phyloP scores from a whole-genome alignment of 257 asterid species.

The Solanum commersonii region DNA sequence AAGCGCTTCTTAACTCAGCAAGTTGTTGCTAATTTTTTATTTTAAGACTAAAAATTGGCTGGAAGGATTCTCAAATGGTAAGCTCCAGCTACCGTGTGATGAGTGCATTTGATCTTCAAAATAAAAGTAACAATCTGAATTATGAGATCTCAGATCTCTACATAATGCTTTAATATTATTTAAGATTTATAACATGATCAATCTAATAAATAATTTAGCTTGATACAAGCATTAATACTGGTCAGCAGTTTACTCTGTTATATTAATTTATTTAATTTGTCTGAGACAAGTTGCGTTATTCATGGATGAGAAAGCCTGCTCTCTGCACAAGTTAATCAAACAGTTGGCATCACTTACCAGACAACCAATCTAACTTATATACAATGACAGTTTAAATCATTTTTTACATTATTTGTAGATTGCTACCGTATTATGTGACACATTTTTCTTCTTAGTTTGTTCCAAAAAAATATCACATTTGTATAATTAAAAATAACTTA shows the following conservation, averaged over 20 bases:
- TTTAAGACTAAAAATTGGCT: background rate
- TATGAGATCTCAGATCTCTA: slow-evolving; percentile 1
- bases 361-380: background rate
- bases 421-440: background rate
- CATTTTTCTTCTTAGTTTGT: no score
- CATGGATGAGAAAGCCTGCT: background rate
- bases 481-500: no score
- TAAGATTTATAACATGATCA: background rate
- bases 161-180: background rate
- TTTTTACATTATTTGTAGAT: background rate
- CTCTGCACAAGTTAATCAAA: background rate
- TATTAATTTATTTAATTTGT: background rate
- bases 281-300: background rate
- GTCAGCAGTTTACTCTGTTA: background rate
- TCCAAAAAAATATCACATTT: no score
- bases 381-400: background rate
- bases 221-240: background rate
- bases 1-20: background rate
- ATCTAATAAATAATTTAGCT: background rate
- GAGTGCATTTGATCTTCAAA: background rate
- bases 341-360: background rate
- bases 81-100: background rate
- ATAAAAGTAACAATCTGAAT: background rate
- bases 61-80: background rate
- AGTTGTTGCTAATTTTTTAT: background rate